Evolutionary conservation across 805 yeast genomes (phyloP), one percentile per base, ranked within the genome.

Genomic region (Sugiyamaella chiloensis): DNA sequence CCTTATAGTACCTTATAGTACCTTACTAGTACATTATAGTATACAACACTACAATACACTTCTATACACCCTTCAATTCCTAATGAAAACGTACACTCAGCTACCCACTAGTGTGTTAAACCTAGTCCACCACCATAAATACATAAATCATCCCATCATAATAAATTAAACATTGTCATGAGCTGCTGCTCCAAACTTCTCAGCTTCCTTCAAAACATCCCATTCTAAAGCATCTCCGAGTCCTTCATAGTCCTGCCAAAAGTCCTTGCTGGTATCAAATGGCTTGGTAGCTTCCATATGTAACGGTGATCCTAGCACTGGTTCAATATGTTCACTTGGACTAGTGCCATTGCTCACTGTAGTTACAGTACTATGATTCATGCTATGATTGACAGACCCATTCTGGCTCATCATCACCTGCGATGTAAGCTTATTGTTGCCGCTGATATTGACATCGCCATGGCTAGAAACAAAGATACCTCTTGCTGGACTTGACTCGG

Each of bases 401-500:
- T n/a, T n/a, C n/a, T n/a, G n/a, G n/a, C n/a, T n/a, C n/a, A n/a
- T n/a, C n/a, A n/a, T n/a, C n/a, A n/a, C n/a, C n/a, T n/a, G n/a
- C n/a, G n/a, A n/a, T n/a, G n/a, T n/a, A n/a, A n/a, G n/a, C n/a
- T n/a, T n/a, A n/a, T n/a, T n/a, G n/a, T n/a, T n/a, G n/a, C n/a
- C n/a, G n/a, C n/a, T n/a, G n/a, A n/a, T n/a, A n/a, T n/a, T 21
- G 37, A 32, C 37, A 21, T 19, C 37, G 5, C 37, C 19, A 21
- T n/a, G n/a, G n/a, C n/a, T n/a, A 14, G 54, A 44, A 1, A 50
- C 31, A 30, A 58, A 62, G 37, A 60, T 50, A 2, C 66, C 66
- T 53, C 60, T 59, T 23, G 66, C 66, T 1, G 66, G 66, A 26
- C 61, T 53, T 24, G 56, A 50, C 36, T 58, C 62, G 26, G 60